Percentiles rank a stretch among this genome's conserved stretches.
Evolutionary conservation across 2,329 filamentous ascomycete genomes (phyloP).

Genomic region (Ophiosphaerella narmari): DNA sequence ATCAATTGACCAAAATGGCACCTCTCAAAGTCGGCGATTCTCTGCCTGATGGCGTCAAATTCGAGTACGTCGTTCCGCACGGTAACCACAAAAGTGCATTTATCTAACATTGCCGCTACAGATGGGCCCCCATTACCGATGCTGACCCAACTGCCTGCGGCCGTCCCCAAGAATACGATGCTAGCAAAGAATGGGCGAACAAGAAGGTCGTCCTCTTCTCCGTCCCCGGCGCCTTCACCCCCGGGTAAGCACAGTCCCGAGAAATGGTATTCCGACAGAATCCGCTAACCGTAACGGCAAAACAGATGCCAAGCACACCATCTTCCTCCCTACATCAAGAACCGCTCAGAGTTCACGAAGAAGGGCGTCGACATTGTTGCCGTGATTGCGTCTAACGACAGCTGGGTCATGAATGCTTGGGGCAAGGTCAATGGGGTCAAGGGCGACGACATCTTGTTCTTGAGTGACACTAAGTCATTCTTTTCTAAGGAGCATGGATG

Average conservation of each 20-base stretch:
- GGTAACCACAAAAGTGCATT: not conserved
- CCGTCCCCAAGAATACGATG: slow-evolving; percentile 76
- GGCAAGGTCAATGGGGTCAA: slow-evolving; percentile 83
- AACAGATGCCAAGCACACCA: slow-evolving; percentile 83
- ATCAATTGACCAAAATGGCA: slow-evolving; percentile 54
- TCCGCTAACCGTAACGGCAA: slow-evolving; percentile 51
- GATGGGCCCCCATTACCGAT: slow-evolving; percentile 80
- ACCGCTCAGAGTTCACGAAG: slow-evolving; percentile 71
- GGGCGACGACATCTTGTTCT: slow-evolving; percentile 76
- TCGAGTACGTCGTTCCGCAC: slow-evolving; percentile 62
- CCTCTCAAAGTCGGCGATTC: slow-evolving; percentile 78
- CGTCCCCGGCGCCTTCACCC: slow-evolving; percentile 59
- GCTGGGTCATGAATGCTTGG: slow-evolving; percentile 87
- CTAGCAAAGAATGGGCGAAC: slow-evolving; percentile 73
- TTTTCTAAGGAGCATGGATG: slow-evolving; percentile 82
- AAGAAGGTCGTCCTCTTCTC: slow-evolving; percentile 75
- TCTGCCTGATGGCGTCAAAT: slow-evolving; percentile 80
- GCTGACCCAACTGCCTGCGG: slow-evolving; percentile 75
- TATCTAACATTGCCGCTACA: slow-evolving; percentile 33
- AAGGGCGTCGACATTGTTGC: slow-evolving; percentile 85
- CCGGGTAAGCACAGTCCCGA: not conserved
- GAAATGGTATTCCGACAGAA: too few relatives aligned
- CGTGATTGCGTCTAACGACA: slow-evolving; percentile 83
- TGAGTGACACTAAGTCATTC: slow-evolving; percentile 71
- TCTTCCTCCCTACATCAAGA: slow-evolving; percentile 78